phyloP scores from a whole-genome alignment of 495 filamentous ascomycete genomes.

The Mytilinidion resinicola region DNA sequence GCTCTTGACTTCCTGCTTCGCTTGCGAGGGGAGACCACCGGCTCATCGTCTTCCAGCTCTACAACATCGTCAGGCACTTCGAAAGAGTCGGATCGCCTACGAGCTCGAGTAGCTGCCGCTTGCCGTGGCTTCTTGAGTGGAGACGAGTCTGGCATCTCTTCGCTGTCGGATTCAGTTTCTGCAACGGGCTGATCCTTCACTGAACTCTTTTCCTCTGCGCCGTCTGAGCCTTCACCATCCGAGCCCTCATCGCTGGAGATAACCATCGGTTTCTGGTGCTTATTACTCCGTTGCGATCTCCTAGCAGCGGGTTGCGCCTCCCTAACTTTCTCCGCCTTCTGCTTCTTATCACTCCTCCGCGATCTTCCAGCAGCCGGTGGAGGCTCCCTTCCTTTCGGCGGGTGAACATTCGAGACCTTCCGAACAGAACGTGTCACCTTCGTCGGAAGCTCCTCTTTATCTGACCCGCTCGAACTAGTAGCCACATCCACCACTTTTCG shows the following conservation, averaged over 20 bases:
- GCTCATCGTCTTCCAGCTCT: conserved; percentile 13
- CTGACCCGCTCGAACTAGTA: background rate
- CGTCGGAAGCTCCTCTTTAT: background rate
- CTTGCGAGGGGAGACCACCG: conserved; percentile 2
- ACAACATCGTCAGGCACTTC: conserved; percentile 9
- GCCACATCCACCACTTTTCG: background rate
- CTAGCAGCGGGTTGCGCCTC: background rate
- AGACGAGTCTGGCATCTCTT: conserved; percentile 9
- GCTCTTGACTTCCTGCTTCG: conserved; percentile 1
- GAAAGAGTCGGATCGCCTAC: conserved; percentile 24
- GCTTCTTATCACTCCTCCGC: too few species aligned
- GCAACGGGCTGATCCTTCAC: background rate
- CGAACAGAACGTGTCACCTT: too few species aligned
- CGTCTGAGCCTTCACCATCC: background rate
- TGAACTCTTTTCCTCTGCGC: background rate
- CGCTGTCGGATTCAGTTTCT: conserved; percentile 9
- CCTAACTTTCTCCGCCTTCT: too few species aligned
- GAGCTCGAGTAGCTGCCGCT: background rate
- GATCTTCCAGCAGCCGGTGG: too few species aligned
- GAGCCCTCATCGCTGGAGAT: background rate
- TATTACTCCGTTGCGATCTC: background rate
- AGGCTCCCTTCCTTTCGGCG: too few species aligned
- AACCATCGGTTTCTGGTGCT: background rate
- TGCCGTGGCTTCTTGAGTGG: conserved; percentile 1
- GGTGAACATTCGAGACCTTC: too few species aligned